Evolutionary conservation across 2,329 filamentous ascomycete species (phyloP).

Genomic region (Alternaria alternata): DNA sequence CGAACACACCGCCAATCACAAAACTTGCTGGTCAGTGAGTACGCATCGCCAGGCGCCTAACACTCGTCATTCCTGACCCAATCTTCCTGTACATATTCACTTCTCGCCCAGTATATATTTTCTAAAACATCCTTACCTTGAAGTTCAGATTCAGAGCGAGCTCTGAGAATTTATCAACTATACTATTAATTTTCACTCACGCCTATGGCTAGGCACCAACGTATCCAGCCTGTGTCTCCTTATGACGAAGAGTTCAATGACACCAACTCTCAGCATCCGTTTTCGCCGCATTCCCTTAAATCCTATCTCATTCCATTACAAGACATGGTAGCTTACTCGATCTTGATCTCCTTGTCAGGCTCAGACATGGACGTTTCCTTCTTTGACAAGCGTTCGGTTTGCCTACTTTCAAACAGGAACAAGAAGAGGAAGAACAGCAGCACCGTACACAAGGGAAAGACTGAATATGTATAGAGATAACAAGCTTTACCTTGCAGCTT

Average conservation of each 20-base stretch:
- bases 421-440: background rate
- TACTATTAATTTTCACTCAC: background rate
- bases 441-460: no score
- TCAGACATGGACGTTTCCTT: background rate
- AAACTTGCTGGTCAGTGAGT: slow-evolving; percentile 32
- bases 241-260: no score
- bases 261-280: no score
- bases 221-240: no score
- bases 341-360: no score
- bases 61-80: background rate
- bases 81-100: background rate
- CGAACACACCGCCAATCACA: slow-evolving; percentile 45
- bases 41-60: background rate
- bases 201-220: no score
- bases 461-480: no score
- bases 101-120: background rate
- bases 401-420: background rate
- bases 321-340: no score
- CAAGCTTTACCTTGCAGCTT: no score
- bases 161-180: background rate
- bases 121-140: background rate
- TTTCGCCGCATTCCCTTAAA: no score
- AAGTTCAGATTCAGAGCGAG: background rate
- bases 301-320: no score
- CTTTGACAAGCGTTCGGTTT: background rate